Evolutionary conservation across 208 protist genomes (phyloP).

Genomic region (Trypanosoma theileri): DNA sequence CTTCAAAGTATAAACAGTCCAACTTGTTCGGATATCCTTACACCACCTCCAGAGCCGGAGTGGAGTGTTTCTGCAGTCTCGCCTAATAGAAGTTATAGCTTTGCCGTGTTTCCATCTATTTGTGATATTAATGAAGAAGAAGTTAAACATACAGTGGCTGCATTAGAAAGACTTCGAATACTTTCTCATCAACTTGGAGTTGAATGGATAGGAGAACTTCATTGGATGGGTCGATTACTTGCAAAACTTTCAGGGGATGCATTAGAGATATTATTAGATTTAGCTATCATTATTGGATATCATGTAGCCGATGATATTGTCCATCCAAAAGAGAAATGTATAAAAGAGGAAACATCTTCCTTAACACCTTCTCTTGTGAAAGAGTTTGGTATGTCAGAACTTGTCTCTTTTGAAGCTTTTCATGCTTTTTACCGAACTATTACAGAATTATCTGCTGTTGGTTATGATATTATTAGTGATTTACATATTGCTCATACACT

Average conservation of each 20-base stretch:
- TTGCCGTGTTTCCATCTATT: not conserved
- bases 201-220: not conserved
- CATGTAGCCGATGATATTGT: constrained; percentile 10
- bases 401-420: constrained; percentile 33
- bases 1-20: no score
- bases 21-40: not conserved
- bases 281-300: constrained; percentile 15
- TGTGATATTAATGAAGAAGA: not conserved
- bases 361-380: not conserved
- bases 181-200: constrained; percentile 12
- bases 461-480: constrained; percentile 37
- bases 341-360: not conserved
- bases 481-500: constrained; percentile 45
- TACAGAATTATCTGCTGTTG: constrained; percentile 38
- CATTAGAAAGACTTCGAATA: not conserved
- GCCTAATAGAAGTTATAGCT: not conserved
- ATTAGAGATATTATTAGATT: constrained; percentile 16
- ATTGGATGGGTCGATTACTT: constrained; percentile 8
- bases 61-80: not conserved
- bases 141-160: not conserved
- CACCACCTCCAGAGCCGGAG: not conserved
- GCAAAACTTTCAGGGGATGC: constrained; percentile 13
- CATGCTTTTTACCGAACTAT: constrained; percentile 50
- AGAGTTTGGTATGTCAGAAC: constrained; percentile 39
- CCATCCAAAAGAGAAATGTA: no score